Evolutionary conservation across 2,329 filamentous ascomycete species (phyloP), one percentile per base, ranked within the genome.

Genomic region (Nigrograna mackinnonii): DNA sequence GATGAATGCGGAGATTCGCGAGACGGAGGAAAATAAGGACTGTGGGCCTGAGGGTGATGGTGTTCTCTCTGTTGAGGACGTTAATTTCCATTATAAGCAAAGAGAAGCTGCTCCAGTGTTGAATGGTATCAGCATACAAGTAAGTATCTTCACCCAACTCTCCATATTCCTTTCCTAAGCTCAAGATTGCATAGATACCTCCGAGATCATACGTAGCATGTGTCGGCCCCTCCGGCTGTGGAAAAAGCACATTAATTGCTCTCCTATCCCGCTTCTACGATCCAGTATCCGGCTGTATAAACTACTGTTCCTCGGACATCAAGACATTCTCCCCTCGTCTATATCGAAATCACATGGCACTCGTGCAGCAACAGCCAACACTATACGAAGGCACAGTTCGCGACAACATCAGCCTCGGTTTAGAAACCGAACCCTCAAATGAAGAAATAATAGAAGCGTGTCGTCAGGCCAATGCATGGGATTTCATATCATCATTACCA

Each of bases 41-140:
- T n/a, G n/a, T n/a, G n/a, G n/a, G n/a, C n/a, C n/a, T n/a, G n/a
- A n/a, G n/a, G n/a, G n/a, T n/a, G 31, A 18, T n/a, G 43, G 47
- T 5, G 81, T 79, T 12, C 86, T 99, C 41, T 85, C 90, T 50
- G 78, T 97, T 19, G 79, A 85, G 49, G 79, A 89, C 51, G 78
- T 97, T 61, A 89, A 87, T 65, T 91, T 96, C 68, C 91, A 96
- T 54, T 97, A 99, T 60, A 94, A 94, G 5, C 95, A 91, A 4
- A 82, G 94, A 18, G 89, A 91, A 1, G 91, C 96, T 57, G 89
- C 95, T 5, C 80, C 83, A 2, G 88, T 97, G 32, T 91, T 99
- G 85, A 77, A 94, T 37, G 83, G 85, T 49, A 85, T 97, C 33
- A 86, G 77, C 37, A 79, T n/a, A n/a, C n/a, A n/a, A n/a, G n/a